A percentile compares a stretch with the other conserved stretches of the same genome.
These are phyloP conservation scores for Volutella citrinella DNA, from an alignment of 2,329 filamentous ascomycete genomes.

Conservation along the genomic window DNA sequence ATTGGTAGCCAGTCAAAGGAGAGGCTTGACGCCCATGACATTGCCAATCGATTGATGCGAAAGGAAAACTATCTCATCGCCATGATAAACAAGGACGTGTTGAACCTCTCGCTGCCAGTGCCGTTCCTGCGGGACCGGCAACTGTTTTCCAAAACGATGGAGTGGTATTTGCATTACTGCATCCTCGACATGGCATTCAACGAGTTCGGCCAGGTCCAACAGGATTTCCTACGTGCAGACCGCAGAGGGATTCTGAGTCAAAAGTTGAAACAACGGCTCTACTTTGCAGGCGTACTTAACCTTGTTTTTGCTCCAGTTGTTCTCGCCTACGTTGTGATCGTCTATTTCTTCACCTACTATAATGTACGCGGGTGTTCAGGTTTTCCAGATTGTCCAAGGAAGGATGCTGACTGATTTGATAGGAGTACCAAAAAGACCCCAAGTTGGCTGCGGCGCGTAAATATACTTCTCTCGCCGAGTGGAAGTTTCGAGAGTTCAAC, in stretches of 20 bases:
- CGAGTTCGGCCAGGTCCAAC: slow-evolving; percentile 79
- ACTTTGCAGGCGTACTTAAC: slow-evolving; percentile 82
- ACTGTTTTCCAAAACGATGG: slow-evolving; percentile 82
- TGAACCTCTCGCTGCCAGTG: slow-evolving; percentile 81
- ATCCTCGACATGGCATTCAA: slow-evolving; percentile 95
- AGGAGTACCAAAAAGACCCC: slow-evolving; percentile 95
- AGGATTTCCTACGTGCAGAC: slow-evolving; percentile 80
- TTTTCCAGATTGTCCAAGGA: not conserved
- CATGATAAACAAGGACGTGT: slow-evolving; percentile 92
- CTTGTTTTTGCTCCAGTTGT: slow-evolving; percentile 84
- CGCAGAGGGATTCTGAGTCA: slow-evolving; percentile 76
- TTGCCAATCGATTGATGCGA: slow-evolving; percentile 94
- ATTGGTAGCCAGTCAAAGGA: slow-evolving; percentile 88
- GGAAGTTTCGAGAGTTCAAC: slow-evolving; percentile 99
- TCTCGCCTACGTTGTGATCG: slow-evolving; percentile 78
- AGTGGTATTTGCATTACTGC: slow-evolving; percentile 89
- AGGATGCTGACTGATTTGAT: slow-evolving; percentile 5
- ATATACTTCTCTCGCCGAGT: slow-evolving; percentile 91
- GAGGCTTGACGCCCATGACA: slow-evolving; percentile 91
- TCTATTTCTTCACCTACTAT: slow-evolving; percentile 94
- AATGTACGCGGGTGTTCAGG: slow-evolving; percentile 55
- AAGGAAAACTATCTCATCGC: slow-evolving; percentile 97
- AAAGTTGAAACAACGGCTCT: slow-evolving; percentile 72
- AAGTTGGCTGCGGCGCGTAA: slow-evolving; percentile 76
- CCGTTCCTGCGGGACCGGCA: slow-evolving; percentile 78